phyloP scores from a whole-genome alignment of 352 stramenopile species.

The Thalassiosira livingstoniorum region DNA sequence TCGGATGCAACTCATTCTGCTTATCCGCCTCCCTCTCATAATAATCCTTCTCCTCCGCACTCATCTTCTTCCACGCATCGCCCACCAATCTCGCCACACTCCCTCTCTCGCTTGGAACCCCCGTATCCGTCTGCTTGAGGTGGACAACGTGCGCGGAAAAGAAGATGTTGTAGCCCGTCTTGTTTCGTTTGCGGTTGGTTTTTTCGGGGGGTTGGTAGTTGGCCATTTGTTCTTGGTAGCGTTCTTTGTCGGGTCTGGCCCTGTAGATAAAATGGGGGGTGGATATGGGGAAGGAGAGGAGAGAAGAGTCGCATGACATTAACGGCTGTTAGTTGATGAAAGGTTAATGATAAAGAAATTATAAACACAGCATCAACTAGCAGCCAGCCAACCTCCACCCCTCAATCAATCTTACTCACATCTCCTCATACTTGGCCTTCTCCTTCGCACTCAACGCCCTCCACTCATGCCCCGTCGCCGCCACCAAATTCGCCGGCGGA shows the following conservation, averaged over 20 bases:
- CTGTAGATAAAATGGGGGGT: constrained; percentile 17
- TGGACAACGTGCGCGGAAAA: constrained; percentile 75
- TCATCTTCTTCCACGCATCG: constrained; percentile 77
- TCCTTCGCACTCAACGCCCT: constrained; percentile 70
- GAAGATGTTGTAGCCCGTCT: constrained; percentile 79
- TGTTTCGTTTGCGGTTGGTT: constrained; percentile 35
- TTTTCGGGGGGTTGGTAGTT: constrained; percentile 79
- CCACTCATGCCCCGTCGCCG: constrained; percentile 71
- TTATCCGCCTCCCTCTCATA: constrained; percentile 81
- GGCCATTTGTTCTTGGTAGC: constrained; percentile 80
- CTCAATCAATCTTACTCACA: constrained; percentile 42
- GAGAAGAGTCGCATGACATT: background rate
- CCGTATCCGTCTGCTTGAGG: constrained; percentile 69
- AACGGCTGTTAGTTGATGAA: too few species aligned
- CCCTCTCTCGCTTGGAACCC: constrained; percentile 72
- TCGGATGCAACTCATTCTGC: constrained; percentile 71
- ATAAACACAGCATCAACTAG: constrained; percentile 1
- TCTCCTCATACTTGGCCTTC: constrained; percentile 77
- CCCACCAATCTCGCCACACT: constrained; percentile 71
- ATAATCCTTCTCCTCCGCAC: constrained; percentile 76
- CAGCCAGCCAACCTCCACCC: background rate
- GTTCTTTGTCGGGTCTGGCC: constrained; percentile 69
- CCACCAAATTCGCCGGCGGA: constrained; percentile 70
- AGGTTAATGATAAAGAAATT: too few species aligned
- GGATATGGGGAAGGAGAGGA: background rate